Percentiles rank a stretch among this genome's conserved stretches.
These are phyloP conservation scores for Septoria petroselini DNA, from an alignment of 2,329 filamentous ascomycete species.

Conservation along the genomic window DNA sequence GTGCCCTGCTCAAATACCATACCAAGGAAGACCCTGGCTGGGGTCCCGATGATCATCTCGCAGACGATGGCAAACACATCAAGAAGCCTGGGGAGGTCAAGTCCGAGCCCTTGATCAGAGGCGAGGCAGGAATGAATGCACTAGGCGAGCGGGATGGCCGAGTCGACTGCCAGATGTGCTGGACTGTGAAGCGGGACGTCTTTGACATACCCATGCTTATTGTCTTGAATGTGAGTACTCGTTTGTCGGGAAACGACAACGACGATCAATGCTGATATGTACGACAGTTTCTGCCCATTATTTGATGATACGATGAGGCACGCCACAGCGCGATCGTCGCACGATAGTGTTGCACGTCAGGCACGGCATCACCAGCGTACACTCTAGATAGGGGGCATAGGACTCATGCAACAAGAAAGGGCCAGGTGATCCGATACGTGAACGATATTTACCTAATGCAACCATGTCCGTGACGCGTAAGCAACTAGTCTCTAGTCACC, in stretches of 20 bases:
- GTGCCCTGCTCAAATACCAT: slow-evolving; percentile 86
- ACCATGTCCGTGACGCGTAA: too few species aligned
- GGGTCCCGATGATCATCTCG: slow-evolving; percentile 50
- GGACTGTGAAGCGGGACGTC: slow-evolving; percentile 93
- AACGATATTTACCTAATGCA: too few species aligned
- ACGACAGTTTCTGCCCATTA: slow-evolving; percentile 27
- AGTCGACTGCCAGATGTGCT: slow-evolving; percentile 92
- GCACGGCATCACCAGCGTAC: slow-evolving; percentile 2
- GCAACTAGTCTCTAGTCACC: too few species aligned
- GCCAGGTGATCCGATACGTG: too few species aligned
- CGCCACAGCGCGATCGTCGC: background rate
- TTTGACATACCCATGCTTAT: slow-evolving; percentile 99
- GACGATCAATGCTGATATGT: slow-evolving; percentile 6
- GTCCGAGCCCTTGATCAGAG: slow-evolving; percentile 43
- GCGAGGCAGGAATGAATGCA: slow-evolving; percentile 75
- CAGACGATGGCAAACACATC: slow-evolving; percentile 33
- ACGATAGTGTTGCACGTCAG: slow-evolving; percentile 2
- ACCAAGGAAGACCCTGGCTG: slow-evolving; percentile 58
- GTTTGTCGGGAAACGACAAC: background rate
- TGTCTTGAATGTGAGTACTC: slow-evolving; percentile 84
- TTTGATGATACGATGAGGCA: slow-evolving; percentile 18
- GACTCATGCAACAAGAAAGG: too few species aligned
- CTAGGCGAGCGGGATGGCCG: slow-evolving; percentile 80
- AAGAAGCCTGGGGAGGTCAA: slow-evolving; percentile 28
- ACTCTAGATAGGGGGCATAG: too few species aligned